Conservation (phyloP, 2,329 filamentous ascomycete species). For the Lecanicillium sp. region DNA sequence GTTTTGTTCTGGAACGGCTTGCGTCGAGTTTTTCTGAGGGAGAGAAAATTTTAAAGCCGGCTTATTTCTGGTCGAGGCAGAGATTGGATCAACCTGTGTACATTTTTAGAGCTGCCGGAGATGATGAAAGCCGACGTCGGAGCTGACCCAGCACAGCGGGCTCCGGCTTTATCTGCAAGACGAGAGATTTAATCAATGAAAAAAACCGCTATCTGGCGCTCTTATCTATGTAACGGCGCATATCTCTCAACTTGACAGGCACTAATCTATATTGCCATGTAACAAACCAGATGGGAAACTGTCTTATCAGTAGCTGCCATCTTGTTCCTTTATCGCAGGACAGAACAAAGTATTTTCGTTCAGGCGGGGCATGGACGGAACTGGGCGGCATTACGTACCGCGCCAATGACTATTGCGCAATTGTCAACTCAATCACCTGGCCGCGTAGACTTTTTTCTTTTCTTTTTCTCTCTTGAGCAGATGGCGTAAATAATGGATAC, state of each 20-base stretch:
- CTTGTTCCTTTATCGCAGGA: too few species aligned
- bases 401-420: slow-evolving; percentile 11
- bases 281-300: slow-evolving; percentile 1
- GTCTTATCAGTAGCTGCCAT: slow-evolving; percentile 11
- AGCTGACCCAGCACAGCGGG: background rate
- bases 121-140: slow-evolving; percentile 9
- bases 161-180: background rate
- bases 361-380: too few species aligned
- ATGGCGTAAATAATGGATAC: slow-evolving; percentile 9
- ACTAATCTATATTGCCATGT: background rate
- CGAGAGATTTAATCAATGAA: slow-evolving; percentile 14
- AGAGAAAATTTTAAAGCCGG: too few species aligned
- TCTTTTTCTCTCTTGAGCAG: background rate
- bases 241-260: slow-evolving; percentile 10
- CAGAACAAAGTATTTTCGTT: too few species aligned
- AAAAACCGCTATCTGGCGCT: slow-evolving; percentile 12
- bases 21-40: background rate
- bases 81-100: background rate
- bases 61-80: background rate
- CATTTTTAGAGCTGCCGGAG: background rate
- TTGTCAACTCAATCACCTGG: slow-evolving; percentile 1
- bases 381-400: slow-evolving; percentile 6
- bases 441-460: background rate
- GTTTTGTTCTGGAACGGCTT: background rate
- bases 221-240: slow-evolving; percentile 12